Conservation (phyloP, 352 stramenopile genomes). For the Phytophthora vignae region DNA sequence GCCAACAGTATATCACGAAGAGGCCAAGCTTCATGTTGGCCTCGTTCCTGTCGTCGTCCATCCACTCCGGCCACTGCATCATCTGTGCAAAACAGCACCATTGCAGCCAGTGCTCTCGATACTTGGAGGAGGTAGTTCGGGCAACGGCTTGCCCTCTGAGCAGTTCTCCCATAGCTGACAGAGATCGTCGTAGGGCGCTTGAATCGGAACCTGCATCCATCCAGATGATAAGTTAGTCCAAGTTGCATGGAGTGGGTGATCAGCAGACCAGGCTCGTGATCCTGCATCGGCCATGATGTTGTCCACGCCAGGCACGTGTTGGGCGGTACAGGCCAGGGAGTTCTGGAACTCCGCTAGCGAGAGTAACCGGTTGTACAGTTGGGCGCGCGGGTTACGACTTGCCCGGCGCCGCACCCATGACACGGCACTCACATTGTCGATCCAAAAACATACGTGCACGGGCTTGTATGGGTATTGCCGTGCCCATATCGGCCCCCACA, state of each 20-base stretch:
- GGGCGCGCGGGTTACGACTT: neutral
- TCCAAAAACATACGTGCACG: neutral
- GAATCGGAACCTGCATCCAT: slow-evolving; percentile 9
- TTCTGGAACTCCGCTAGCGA: slow-evolving; percentile 20
- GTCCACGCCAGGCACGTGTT: slow-evolving; percentile 11
- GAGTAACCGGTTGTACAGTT: slow-evolving; percentile 7
- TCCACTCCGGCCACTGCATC: slow-evolving; percentile 5
- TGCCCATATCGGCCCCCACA: slow-evolving; percentile 1
- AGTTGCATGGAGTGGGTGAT: neutral
- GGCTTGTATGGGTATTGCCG: neutral
- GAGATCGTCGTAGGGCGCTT: slow-evolving; percentile 21
- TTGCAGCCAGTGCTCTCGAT: slow-evolving; percentile 10
- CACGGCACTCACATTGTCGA: slow-evolving; percentile 3
- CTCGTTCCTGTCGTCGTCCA: neutral
- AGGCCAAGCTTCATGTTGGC: neutral
- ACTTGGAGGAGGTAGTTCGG: slow-evolving; percentile 15
- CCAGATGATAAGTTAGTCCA: slow-evolving; percentile 22
- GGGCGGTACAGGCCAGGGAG: slow-evolving; percentile 5
- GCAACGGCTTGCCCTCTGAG: slow-evolving; percentile 6
- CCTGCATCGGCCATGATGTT: slow-evolving; percentile 20
- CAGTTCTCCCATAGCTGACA: slow-evolving; percentile 12
- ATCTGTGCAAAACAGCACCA: slow-evolving; percentile 3
- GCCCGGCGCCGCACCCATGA: neutral
- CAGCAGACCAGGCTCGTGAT: slow-evolving; percentile 17
- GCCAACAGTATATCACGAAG: slow-evolving; percentile 6